Conservation (phyloP, 345 rosid species). For the Salix suchowensis region DNA sequence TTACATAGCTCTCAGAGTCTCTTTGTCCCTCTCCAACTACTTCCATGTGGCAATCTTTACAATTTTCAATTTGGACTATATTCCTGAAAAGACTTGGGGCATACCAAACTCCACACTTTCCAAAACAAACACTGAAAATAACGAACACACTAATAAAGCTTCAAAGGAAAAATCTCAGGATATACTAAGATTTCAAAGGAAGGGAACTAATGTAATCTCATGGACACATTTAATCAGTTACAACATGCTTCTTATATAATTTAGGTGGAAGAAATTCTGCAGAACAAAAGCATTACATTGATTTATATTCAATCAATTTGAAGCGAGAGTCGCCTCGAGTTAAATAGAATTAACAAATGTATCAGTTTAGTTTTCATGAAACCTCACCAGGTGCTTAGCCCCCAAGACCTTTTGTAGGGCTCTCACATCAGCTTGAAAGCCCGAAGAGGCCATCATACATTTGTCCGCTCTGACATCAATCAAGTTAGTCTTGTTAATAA, state of each 20-base stretch:
- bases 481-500: neutral
- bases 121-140: neutral
- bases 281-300: neutral
- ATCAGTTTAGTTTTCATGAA: neutral
- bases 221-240: neutral
- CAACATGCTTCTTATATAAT: neutral
- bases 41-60: neutral
- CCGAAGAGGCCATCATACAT: slow-evolving; percentile 84
- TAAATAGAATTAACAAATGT: neutral
- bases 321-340: neutral
- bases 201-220: neutral
- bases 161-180: neutral
- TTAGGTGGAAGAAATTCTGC: neutral
- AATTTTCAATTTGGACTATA: neutral
- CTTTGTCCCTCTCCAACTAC: neutral
- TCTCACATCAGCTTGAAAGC: slow-evolving; percentile 94
- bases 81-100: neutral
- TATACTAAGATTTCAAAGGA: neutral
- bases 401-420: slow-evolving; percentile 81
- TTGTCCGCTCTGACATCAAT: slow-evolving; percentile 64
- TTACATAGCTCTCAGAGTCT: neutral
- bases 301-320: neutral
- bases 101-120: neutral
- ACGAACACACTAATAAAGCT: neutral
- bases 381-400: slow-evolving; percentile 87